phyloP scores from a whole-genome alignment of 768 basidiomycete species.

The Leccinum variicolor region DNA sequence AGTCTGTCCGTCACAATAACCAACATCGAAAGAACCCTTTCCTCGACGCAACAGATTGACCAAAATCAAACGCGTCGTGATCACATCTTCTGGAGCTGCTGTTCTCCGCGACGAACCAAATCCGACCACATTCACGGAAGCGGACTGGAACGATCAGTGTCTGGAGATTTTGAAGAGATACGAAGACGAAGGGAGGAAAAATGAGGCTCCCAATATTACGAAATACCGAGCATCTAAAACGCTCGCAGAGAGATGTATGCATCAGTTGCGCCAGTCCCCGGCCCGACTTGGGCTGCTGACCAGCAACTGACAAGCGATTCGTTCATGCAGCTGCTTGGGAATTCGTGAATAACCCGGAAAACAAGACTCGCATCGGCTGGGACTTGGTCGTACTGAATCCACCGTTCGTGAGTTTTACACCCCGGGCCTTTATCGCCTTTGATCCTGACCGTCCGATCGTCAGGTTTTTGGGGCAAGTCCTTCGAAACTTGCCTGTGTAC shows the following conservation, averaged over 20 bases:
- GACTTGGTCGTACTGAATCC: slow-evolving; percentile 42
- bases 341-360: slow-evolving; percentile 30
- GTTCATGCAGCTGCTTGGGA: slow-evolving; percentile 45
- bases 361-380: slow-evolving; percentile 33
- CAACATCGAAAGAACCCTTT: neutral
- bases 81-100: slow-evolving; percentile 62
- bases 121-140: slow-evolving; percentile 39
- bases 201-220: slow-evolving; percentile 30
- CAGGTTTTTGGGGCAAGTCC: slow-evolving; percentile 30
- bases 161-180: slow-evolving; percentile 39
- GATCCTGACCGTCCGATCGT: neutral
- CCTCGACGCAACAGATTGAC: slow-evolving; percentile 13
- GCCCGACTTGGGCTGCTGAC: neutral
- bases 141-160: slow-evolving; percentile 57
- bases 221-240: slow-evolving; percentile 65
- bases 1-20: neutral
- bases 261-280: neutral
- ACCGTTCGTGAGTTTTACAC: slow-evolving; percentile 29
- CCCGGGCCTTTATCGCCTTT: neutral
- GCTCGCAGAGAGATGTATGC: slow-evolving; percentile 56
- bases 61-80: slow-evolving; percentile 62
- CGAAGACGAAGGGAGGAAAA: slow-evolving; percentile 43
- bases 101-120: slow-evolving; percentile 33
- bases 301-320: neutral
- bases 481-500: neutral